Conservation (phyloP, 345 rosid genomes). For the Pistacia integerrima region DNA sequence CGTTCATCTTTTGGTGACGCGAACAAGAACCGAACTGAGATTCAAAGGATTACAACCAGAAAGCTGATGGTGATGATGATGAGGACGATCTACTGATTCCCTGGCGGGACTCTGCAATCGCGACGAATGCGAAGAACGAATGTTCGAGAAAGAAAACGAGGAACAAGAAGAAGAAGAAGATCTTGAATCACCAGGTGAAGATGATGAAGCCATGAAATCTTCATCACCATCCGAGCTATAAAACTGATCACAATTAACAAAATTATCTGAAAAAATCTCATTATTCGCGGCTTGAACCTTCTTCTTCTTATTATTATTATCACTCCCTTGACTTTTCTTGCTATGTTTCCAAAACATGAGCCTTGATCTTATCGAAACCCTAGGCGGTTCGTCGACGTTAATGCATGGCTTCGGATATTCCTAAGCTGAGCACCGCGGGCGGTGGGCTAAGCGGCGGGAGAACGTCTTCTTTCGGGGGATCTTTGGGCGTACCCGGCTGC, state of each 20-base stretch:
- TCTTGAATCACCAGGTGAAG: not conserved
- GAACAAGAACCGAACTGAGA: not conserved
- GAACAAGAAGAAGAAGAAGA: not conserved
- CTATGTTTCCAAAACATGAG: conserved; percentile 51
- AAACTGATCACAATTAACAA: not conserved
- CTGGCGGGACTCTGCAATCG: not conserved
- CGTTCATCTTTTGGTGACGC: not conserved
- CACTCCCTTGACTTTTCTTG: not conserved
- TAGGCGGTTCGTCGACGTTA: conserved; percentile 27
- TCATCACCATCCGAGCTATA: not conserved
- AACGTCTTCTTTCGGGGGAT: conserved; percentile 29
- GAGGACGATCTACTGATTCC: not conserved
- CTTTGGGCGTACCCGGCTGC: conserved; percentile 58
- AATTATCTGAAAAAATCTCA: not conserved
- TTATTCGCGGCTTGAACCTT: no score
- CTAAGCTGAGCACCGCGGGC: conserved; percentile 57
- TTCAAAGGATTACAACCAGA: not conserved
- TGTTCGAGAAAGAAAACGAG: not conserved
- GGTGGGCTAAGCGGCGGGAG: conserved; percentile 62
- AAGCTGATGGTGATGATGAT: not conserved
- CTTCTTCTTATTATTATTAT: no score
- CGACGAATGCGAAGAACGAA: not conserved
- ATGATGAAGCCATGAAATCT: not conserved
- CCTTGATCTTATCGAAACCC: conserved; percentile 32
- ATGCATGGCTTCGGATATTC: conserved; percentile 55